A percentile compares a stretch with the other conserved stretches of the same genome.
These are phyloP conservation scores for Colletotrichum trifolii DNA, from an alignment of 2,329 filamentous ascomycete species.

Conservation along the genomic window DNA sequence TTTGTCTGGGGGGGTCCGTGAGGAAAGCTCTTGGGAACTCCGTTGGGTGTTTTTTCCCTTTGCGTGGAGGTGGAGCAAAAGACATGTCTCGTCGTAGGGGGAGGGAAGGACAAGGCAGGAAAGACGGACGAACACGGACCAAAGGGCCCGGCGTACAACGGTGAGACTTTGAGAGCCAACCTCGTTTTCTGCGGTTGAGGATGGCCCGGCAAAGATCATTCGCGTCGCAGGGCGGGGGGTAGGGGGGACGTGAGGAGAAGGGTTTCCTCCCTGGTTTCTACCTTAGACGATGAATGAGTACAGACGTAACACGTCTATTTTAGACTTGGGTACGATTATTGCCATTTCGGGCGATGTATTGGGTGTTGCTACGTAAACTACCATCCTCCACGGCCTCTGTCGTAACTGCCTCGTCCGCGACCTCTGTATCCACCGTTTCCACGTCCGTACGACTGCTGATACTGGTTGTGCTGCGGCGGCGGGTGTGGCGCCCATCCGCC, in stretches of 20 bases:
- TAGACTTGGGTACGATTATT: conserved; percentile 29
- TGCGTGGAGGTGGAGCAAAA: conserved; percentile 13
- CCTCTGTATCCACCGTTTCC: conserved; percentile 29
- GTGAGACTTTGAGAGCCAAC: conserved; percentile 26
- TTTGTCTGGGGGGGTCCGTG: conserved; percentile 4
- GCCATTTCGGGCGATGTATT: background rate
- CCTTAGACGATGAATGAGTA: conserved; percentile 38
- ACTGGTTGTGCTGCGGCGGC: conserved; percentile 29
- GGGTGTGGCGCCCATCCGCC: conserved; percentile 31
- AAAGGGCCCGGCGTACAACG: conserved; percentile 24
- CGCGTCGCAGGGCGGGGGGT: conserved; percentile 8
- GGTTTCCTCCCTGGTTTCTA: conserved; percentile 29
- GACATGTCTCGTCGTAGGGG: conserved; percentile 9
- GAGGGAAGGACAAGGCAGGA: conserved; percentile 35
- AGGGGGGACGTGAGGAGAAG: background rate
- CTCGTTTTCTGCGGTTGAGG: conserved; percentile 20
- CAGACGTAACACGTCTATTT: conserved; percentile 25
- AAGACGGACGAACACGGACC: background rate
- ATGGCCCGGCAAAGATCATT: conserved; percentile 8
- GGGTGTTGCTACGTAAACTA: background rate
- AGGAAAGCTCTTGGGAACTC: conserved; percentile 10
- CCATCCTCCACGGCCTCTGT: conserved; percentile 32
- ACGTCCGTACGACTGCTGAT: conserved; percentile 29
- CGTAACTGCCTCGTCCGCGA: conserved; percentile 32
- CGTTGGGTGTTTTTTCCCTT: background rate